Evolutionary conservation across 352 stramenopile genomes (phyloP).

Genomic region (Globisporangium ultimum): DNA sequence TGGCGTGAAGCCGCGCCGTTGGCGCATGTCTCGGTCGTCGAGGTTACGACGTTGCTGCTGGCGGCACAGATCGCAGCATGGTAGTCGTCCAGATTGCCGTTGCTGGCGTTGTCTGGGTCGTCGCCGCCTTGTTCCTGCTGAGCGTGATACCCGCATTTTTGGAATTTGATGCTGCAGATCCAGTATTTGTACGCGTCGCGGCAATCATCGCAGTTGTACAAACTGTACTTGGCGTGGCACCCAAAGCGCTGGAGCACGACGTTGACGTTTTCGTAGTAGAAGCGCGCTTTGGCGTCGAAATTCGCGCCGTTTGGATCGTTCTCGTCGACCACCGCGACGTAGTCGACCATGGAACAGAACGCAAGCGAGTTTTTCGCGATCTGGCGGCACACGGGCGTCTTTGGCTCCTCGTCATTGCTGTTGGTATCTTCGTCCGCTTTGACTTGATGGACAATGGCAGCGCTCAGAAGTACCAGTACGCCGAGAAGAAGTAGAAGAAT

Average conservation of each 20-base stretch:
- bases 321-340: slow-evolving; percentile 63
- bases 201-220: slow-evolving; percentile 82
- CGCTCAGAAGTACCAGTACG: background rate
- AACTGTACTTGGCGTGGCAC: slow-evolving; percentile 73
- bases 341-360: slow-evolving; percentile 86
- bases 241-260: slow-evolving; percentile 80
- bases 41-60: background rate
- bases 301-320: slow-evolving; percentile 39
- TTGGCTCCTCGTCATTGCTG: slow-evolving; percentile 36
- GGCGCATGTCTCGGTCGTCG: slow-evolving; percentile 21
- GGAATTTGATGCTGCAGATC: slow-evolving; percentile 85
- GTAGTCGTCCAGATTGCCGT: slow-evolving; percentile 10
- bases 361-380: slow-evolving; percentile 63
- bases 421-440: slow-evolving; percentile 11
- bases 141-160: slow-evolving; percentile 44
- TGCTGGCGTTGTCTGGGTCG: background rate
- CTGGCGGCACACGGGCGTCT: slow-evolving; percentile 34
- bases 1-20: slow-evolving; percentile 42
- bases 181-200: slow-evolving; percentile 89
- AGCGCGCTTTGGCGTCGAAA: slow-evolving; percentile 60
- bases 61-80: slow-evolving; percentile 7
- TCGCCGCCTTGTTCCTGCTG: slow-evolving; percentile 12
- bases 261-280: slow-evolving; percentile 81
- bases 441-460: background rate
- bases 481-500: background rate